Base-by-base conservation (phyloP, 2,329 filamentous ascomycete genomes). In the Cladosporium halotolerans region DNA sequence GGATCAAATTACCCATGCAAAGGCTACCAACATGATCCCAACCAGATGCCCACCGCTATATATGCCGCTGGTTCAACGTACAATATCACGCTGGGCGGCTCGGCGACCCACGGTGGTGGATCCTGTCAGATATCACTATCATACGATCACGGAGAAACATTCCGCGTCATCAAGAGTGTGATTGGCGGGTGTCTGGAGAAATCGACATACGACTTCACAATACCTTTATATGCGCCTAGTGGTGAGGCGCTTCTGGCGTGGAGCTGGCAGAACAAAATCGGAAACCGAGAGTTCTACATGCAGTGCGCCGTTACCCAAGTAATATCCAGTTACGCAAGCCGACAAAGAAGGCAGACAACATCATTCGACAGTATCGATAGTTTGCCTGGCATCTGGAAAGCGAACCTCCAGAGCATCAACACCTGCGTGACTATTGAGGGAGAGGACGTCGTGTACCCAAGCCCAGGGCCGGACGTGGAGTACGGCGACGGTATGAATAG, bases 221-320 rank as follows among this genome's bases (percentile, higher is more conserved):
- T 91, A 32, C 87, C 87, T 8, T 68, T 71, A 2, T 81, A 85
- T 59, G 80, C 82, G 1, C 81, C 82, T n/a, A 56, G 74, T 70
- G 70, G 79, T 3, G 63, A 83, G 33, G 85, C 82, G 54, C 68
- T 91, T 42, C 79, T 91, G 47, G 82, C 83, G 36, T 92, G 88
- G 88, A 83, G 82, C 11, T 74, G 72, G 72, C 62, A 66, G 58
- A 70, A 70, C 52, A 57, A 63, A 19, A 49, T 57, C 9, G 87
- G 88, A 23, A 90, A 90, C 72, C 79, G 88, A 45, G 88, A 92
- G 68, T 88, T 87, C 80, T 93, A 93, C 78, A 89, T 89, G 85
- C 89, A 89, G 72, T 93, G 88, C 65, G 87, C 88, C 7, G 76
- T 80, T 48, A 79, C 91, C 61, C 81, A 79, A 57, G 83, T 90